Evolutionary conservation across 257 asterid species (phyloP), one percentile per base, ranked within the genome.

Genomic region (Solanum dulcamara): DNA sequence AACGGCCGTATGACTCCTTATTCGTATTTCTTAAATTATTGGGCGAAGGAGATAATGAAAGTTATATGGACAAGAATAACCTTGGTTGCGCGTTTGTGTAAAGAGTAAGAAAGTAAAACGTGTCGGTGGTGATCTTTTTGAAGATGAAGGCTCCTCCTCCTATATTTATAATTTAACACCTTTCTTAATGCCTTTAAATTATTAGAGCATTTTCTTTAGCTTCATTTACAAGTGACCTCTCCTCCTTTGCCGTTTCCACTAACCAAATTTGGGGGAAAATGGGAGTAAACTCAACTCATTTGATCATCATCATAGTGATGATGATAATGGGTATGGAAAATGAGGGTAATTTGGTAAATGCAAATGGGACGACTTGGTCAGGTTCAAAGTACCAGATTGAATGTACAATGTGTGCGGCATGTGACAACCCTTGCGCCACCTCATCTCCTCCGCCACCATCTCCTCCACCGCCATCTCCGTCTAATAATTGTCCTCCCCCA

Each of bases 401-500:
- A 85, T 96, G 99, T 90, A 94, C 98, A 85, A 93, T 94, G 99
- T 96, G 99, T 91, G 89, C 97, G 2, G 95, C 96, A 1, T 96
- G 99, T 83, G 99, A 96, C 93, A 96, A 93, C 88, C 99, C 99
- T 2, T 96, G 99, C 89, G 83, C 66, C 93, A 85, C 93, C 71
- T 91, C 93, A 10, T 92, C 99, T 7, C 90, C 96, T 46, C 96
- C 98, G 14, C 93, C 95, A 17, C 95, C 95, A 1, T 85, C 87
- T 0, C 86, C 91, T 1, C 86, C 87, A 0, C 89, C 94, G 0
- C 30, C 91, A 0, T 26, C 89, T 24, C 28, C 97, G 84, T 33
- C 90, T 81, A 14, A 88, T 75, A 85, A 87, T 87, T 90, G 94
- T 84, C 97, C 98, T 44, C 98, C 98, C 0, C 95, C 98, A 15